Evolutionary conservation across 805 yeast species (phyloP), one percentile per base, ranked within the genome.

Genomic region (Saccharomycopsis capsularis): DNA sequence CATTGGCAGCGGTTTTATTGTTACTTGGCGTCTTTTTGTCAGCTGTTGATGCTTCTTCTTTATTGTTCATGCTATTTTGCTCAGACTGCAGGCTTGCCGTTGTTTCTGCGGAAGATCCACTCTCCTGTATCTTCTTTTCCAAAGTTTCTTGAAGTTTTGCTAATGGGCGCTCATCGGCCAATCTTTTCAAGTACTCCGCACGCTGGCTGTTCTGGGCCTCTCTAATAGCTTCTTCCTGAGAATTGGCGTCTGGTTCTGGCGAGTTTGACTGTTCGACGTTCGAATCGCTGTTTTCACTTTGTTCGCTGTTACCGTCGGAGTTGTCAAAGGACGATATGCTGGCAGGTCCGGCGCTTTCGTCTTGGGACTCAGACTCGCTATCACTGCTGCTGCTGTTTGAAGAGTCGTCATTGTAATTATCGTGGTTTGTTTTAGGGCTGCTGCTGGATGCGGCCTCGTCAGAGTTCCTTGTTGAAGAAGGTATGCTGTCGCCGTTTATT

Each of bases 101-200:
- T 40, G 25, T 46, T 2, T 4, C 13, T 13, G n/a, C 36, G 25
- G 22, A 18, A 27, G 16, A 21, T 32, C 19, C 44, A n/a, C 27
- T 30, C 18, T 47, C 43, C 19, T 44, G 54, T 15, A 47, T 55
- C 47, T 65, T 64, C 45, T 65, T 58, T 53, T 83, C 88, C 52
- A 88, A 68, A 56, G 81, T 79, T 57, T 81, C 78, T 60, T 89
- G 96, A 45, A 88, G 67, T 55, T 82, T 83, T 0, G 95, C 95
- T 53, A 88, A 68, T 1, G 96, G 96, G 55, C 96, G 71, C 46
- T 86, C 90, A 37, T 78, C 78, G 59, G 82, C 85, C 59, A 88
- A 95, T 44, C 79, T 84, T 57, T 86, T 95, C 2, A 88, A 67
- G 0, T 85, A 76, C 11, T 60, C 63, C 1, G 58, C 58, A 5